Conservation (phyloP, 345 rosid species). For the Physaria fendleri region DNA sequence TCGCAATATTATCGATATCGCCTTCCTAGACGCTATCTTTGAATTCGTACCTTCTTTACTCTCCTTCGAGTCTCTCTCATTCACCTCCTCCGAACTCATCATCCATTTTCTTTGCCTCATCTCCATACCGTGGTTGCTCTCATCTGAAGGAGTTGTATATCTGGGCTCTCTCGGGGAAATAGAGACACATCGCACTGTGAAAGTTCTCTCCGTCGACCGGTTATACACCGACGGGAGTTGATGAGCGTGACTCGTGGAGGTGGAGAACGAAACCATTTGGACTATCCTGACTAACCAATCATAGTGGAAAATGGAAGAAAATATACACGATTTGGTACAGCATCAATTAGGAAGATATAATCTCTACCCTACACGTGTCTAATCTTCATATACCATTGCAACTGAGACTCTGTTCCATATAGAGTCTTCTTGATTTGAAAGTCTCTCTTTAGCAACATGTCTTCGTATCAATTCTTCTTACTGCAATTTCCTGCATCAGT, state of each 20-base stretch:
- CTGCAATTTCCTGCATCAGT: too few species aligned
- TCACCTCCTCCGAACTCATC: slow-evolving; percentile 33
- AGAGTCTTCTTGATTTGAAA: too few species aligned
- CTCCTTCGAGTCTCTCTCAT: slow-evolving; percentile 42
- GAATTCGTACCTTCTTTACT: slow-evolving; percentile 48
- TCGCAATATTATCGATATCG: slow-evolving; percentile 60
- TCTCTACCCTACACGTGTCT: too few species aligned
- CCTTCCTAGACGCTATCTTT: slow-evolving; percentile 78
- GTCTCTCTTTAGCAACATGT: too few species aligned
- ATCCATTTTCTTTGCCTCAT: slow-evolving; percentile 29
- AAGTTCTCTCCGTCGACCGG: neutral
- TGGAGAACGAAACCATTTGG: slow-evolving; percentile 35
- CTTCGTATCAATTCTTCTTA: too few species aligned
- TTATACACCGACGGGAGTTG: slow-evolving; percentile 29
- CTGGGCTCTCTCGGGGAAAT: slow-evolving; percentile 15
- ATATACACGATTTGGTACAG: too few species aligned
- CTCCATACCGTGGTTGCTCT: neutral
- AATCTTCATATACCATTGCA: too few species aligned
- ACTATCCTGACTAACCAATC: too few species aligned
- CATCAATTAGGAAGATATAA: too few species aligned
- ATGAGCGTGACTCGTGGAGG: slow-evolving; percentile 20
- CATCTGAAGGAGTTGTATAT: neutral
- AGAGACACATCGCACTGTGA: neutral
- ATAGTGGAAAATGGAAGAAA: too few species aligned
- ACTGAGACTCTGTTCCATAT: too few species aligned